Evolutionary conservation across 2,329 filamentous ascomycete genomes (phyloP).

Genomic region (Colletotrichum aenigma): DNA sequence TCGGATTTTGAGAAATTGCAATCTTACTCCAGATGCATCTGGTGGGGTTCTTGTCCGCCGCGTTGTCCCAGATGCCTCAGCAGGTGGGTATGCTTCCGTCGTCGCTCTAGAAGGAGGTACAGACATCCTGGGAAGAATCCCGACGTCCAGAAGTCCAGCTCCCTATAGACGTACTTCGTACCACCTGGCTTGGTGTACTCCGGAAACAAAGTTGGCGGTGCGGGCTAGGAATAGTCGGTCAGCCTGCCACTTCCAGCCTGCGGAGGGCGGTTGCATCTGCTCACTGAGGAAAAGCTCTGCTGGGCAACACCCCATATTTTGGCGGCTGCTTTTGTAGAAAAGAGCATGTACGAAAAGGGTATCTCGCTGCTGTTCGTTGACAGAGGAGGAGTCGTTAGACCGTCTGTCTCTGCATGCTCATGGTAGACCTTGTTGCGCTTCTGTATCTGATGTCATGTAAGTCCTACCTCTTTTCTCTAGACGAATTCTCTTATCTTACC

Average conservation of each 20-base stretch:
- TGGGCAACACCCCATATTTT: conserved; percentile 20
- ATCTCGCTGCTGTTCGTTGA: background rate
- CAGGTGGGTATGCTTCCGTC: conserved; percentile 27
- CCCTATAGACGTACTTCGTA: conserved; percentile 41
- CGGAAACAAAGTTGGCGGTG: conserved; percentile 30
- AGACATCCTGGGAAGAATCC: conserved; percentile 52
- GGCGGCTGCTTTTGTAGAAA: background rate
- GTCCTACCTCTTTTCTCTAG: fast-evolving
- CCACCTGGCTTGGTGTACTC: conserved; percentile 42
- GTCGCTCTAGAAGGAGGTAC: conserved; percentile 42
- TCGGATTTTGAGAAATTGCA: background rate
- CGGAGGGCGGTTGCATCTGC: too few relatives aligned
- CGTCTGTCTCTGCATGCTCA: background rate
- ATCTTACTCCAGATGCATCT: conserved; percentile 28
- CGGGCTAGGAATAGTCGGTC: background rate
- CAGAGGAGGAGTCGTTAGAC: background rate
- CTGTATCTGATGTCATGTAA: background rate
- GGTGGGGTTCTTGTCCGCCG: conserved; percentile 19
- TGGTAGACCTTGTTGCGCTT: background rate
- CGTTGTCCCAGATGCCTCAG: background rate
- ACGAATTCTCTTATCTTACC: background rate
- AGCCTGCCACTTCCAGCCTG: background rate
- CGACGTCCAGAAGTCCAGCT: conserved; percentile 49
- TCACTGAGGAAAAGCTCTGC: conserved; percentile 4
- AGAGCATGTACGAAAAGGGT: background rate